phyloP scores from a whole-genome alignment of 164 flowering plant species.

The Echeveria elegans region DNA sequence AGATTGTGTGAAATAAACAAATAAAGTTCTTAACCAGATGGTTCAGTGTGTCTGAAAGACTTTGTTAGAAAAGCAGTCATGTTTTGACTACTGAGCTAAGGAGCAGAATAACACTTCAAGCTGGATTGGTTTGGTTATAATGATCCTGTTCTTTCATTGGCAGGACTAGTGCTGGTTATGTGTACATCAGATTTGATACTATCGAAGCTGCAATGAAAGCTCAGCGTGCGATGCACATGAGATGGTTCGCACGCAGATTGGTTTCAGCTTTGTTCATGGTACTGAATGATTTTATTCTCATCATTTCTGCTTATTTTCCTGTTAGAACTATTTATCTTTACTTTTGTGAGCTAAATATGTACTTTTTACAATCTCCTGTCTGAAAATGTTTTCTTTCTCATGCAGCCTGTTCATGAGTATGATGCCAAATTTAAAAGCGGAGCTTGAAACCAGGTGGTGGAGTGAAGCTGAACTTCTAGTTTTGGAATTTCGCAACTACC shows the following conservation, averaged over 20 bases:
- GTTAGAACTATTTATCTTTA: not conserved
- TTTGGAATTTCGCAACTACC: not conserved
- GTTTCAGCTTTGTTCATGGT: constrained; percentile 87
- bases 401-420: constrained; percentile 68
- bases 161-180: constrained; percentile 81
- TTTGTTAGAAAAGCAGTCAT: not conserved
- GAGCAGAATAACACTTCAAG: not conserved
- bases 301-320: not conserved
- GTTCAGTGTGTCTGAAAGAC: not conserved
- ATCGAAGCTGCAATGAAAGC: constrained; percentile 54
- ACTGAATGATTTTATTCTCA: constrained; percentile 7
- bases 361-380: not conserved
- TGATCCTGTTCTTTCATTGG: not conserved
- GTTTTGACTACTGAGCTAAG: not conserved
- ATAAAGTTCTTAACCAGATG: not conserved
- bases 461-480: not conserved
- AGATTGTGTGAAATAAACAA: too few relatives aligned
- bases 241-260: constrained; percentile 82
- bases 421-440: constrained; percentile 51
- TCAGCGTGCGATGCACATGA: constrained; percentile 72
- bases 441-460: constrained; percentile 13
- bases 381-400: not conserved
- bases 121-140: not conserved
- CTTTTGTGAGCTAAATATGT: not conserved
- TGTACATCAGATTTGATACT: constrained; percentile 69